phyloP scores from a whole-genome alignment of 1,139 yeast genomes.

The Blastobotrys persicus region DNA sequence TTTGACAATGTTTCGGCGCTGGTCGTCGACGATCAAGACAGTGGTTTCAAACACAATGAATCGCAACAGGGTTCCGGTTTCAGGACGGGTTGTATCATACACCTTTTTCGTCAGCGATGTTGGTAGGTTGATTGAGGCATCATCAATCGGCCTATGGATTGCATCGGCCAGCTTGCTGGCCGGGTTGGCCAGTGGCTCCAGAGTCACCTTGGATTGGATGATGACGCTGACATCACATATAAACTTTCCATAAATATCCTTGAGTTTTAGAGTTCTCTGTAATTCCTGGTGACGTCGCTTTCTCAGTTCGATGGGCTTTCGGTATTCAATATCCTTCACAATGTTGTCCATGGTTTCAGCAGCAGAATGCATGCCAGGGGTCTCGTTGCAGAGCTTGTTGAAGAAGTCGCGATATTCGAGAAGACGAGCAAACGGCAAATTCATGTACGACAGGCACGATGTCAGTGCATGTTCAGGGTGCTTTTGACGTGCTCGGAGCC shows the following conservation, averaged over 20 bases:
- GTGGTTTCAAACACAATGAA: slow-evolving; percentile 25
- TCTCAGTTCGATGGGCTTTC: slow-evolving; percentile 24
- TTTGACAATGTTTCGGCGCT: slow-evolving; percentile 19
- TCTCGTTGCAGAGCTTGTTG: slow-evolving; percentile 15
- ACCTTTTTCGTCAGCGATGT: slow-evolving; percentile 20
- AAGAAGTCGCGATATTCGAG: slow-evolving; percentile 21
- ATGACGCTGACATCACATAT: slow-evolving; percentile 26
- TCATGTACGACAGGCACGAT: slow-evolving; percentile 26
- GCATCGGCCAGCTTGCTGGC: slow-evolving; percentile 21
- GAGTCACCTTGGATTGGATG: slow-evolving; percentile 20
- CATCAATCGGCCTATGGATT: slow-evolving; percentile 17
- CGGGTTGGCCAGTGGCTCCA: slow-evolving; percentile 20
- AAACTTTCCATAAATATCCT: slow-evolving; percentile 22
- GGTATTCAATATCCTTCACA: slow-evolving; percentile 22
- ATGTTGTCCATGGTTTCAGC: slow-evolving; percentile 18
- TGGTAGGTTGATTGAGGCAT: slow-evolving; percentile 16
- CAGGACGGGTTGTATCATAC: slow-evolving; percentile 21
- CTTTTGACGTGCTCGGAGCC: slow-evolving; percentile 25
- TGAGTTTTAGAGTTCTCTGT: slow-evolving; percentile 21
- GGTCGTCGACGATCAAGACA: slow-evolving; percentile 24
- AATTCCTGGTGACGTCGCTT: slow-evolving; percentile 22
- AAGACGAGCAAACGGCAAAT: slow-evolving; percentile 26
- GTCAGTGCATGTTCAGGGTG: slow-evolving; percentile 23
- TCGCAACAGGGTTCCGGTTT: slow-evolving; percentile 21
- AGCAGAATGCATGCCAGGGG: slow-evolving; percentile 21